Percentiles rank a stretch among this genome's conserved stretches.
Conservation (phyloP, 768 basidiomycete species). For the Exidia glandulosa region DNA sequence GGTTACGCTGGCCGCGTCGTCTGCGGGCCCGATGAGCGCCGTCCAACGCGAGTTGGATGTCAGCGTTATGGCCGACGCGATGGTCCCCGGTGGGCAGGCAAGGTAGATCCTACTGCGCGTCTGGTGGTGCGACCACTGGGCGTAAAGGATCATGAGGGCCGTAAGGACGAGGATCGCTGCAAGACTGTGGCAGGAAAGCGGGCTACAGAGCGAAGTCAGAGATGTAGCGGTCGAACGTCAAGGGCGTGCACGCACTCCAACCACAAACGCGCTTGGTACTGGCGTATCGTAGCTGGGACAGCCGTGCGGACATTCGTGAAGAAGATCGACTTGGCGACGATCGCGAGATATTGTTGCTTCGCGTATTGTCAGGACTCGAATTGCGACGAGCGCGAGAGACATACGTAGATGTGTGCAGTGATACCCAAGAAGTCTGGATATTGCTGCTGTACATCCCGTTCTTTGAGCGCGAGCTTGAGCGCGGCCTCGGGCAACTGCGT, state of each 20-base stretch:
- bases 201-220: slow-evolving; percentile 22
- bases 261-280: slow-evolving; percentile 35
- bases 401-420: slow-evolving; percentile 41
- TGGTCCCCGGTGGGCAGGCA: slow-evolving; percentile 45
- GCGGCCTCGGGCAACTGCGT: not conserved
- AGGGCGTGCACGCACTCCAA: slow-evolving; percentile 39
- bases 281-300: slow-evolving; percentile 27
- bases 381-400: slow-evolving; percentile 11
- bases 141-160: slow-evolving; percentile 34
- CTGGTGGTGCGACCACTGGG: slow-evolving; percentile 38
- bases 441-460: slow-evolving; percentile 38
- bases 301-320: slow-evolving; percentile 34
- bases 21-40: slow-evolving; percentile 48
- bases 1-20: slow-evolving; percentile 33
- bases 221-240: not conserved
- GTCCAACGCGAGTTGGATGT: slow-evolving; percentile 54
- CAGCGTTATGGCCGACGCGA: slow-evolving; percentile 44
- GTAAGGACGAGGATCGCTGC: slow-evolving; percentile 36
- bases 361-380: not conserved
- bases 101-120: slow-evolving; percentile 40
- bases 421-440: slow-evolving; percentile 41
- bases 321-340: slow-evolving; percentile 48
- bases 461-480: slow-evolving; percentile 20
- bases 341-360: slow-evolving; percentile 35
- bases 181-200: slow-evolving; percentile 41